phyloP scores from a whole-genome alignment of 495 filamentous ascomycete species.

The Hyaloscypha finlandica region DNA sequence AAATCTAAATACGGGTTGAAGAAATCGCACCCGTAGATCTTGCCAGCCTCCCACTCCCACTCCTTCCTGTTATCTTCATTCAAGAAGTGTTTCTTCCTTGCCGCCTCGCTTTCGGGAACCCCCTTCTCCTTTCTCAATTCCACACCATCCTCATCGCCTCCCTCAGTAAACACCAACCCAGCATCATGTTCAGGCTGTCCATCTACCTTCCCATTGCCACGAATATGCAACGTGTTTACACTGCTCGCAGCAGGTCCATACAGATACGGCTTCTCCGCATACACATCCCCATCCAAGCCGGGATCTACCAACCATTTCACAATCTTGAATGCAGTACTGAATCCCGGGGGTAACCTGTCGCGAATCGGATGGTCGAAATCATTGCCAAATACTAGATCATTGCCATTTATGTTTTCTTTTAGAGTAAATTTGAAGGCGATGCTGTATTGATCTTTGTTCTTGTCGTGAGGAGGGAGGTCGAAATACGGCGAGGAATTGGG shows the following conservation, averaged over 20 bases:
- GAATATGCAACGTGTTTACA: conserved; percentile 72
- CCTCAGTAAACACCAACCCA: conserved; percentile 65
- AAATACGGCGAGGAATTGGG: conserved; percentile 73
- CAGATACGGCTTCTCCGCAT: conserved; percentile 81
- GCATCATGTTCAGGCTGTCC: conserved; percentile 42
- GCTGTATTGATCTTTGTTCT: conserved; percentile 72
- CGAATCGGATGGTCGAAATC: conserved; percentile 89
- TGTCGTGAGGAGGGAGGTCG: conserved; percentile 59
- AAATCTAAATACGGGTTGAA: conserved; percentile 93
- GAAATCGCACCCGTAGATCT: conserved; percentile 76
- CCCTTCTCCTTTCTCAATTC: conserved; percentile 46
- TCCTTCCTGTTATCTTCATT: conserved; percentile 48
- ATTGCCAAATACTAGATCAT: conserved; percentile 85
- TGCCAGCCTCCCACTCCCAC: conserved; percentile 51
- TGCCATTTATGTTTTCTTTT: conserved; percentile 61
- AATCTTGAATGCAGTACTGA: conserved; percentile 75
- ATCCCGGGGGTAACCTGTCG: conserved; percentile 82
- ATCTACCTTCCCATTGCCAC: conserved; percentile 37
- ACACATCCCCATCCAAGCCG: conserved; percentile 81
- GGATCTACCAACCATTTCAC: conserved; percentile 89
- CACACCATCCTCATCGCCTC: conserved; percentile 62
- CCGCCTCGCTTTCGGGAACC: conserved; percentile 54
- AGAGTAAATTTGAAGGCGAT: conserved; percentile 76
- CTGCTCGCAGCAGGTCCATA: conserved; percentile 75
- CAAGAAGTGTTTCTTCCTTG: conserved; percentile 66